A percentile compares a stretch with the other conserved stretches of the same genome.
Conservation (phyloP, 176 grass and related monocot genomes). For the Tillandsia fasciculata region DNA sequence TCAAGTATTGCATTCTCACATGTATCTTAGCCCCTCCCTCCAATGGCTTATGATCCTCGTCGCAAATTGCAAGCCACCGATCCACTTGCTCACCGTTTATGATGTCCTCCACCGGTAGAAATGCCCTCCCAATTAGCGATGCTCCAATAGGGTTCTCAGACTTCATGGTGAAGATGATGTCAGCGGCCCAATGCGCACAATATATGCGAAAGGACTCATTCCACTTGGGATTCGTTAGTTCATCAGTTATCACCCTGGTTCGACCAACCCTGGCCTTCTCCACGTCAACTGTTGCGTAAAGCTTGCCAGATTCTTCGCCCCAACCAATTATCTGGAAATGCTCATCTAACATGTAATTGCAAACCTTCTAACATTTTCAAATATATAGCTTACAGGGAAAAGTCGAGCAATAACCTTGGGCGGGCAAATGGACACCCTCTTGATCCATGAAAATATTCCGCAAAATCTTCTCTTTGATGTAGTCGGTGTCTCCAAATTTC, state of each 20-base stretch:
- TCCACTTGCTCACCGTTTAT: constrained; percentile 15
- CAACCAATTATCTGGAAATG: background rate
- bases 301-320: constrained; percentile 14
- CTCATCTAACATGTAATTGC: background rate
- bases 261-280: constrained; percentile 71
- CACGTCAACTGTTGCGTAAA: constrained; percentile 86
- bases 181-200: constrained; percentile 58
- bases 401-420: constrained; percentile 30
- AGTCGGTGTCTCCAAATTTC: constrained; percentile 3
- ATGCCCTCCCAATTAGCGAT: constrained; percentile 65
- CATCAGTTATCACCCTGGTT: constrained; percentile 26
- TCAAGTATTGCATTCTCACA: constrained; percentile 42
- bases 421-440: constrained; percentile 46
- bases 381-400: background rate
- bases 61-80: constrained; percentile 45
- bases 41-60: constrained; percentile 28
- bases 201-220: constrained; percentile 70
- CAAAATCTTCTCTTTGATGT: constrained; percentile 20
- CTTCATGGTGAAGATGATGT: constrained; percentile 85
- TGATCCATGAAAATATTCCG: constrained; percentile 56
- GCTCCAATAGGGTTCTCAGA: constrained; percentile 42
- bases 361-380: background rate
- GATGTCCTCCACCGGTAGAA: constrained; percentile 30
- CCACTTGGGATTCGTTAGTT: constrained; percentile 28
- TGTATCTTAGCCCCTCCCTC: constrained; percentile 42